Base-by-base conservation (phyloP, 331 rosid genomes). In the Quercus phellos region DNA sequence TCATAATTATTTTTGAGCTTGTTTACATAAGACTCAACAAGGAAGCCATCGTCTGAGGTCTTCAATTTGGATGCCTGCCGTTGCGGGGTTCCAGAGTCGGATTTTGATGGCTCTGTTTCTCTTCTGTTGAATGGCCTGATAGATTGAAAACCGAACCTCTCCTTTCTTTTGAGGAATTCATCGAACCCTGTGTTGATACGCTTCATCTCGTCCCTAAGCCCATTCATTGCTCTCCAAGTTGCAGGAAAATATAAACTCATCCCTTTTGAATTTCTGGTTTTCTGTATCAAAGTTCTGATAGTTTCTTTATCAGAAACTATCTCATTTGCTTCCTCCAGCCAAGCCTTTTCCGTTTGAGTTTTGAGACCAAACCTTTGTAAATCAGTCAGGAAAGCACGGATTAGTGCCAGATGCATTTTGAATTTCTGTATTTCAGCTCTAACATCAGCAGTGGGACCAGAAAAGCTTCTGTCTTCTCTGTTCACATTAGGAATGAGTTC, bases 311-410 rank as follows among this genome's bases (percentile, higher is more conserved):
- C 22, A 18, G 24, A 24, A 24, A 59, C 5, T 43, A 29, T 17
- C 27, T 12, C 27, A 14, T 34, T 5, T 0, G 59, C 77, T 32
- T 51, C 80, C 1, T 2, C 19, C 27, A 58, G 0, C 84, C 84
- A 80, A 0, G 55, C 50, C 32, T 17, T 59, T 26, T 75, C 77
- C 14, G 51, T 29, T 12, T 21, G 16, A 12, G 32, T 51, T 51
- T 75, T 72, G 7, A 80, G 58, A 18, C 46, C 11, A 12, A 74
- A 60, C 9, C 21, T 0, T 7, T 3, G n/a, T 34, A 74, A 10
- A 68, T 80, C 84, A 2, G 22, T 50, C 21, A 74, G 21, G 61
- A 80, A 74, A 24, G 54, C 71, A 30, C 3, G 8, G 17, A 80
- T n/a, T 14, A 55, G 51, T 6, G 11, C 6, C 68, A 74, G 4